phyloP scores from a whole-genome alignment of 768 basidiomycete genomes.

The Termitomyces titanicus region DNA sequence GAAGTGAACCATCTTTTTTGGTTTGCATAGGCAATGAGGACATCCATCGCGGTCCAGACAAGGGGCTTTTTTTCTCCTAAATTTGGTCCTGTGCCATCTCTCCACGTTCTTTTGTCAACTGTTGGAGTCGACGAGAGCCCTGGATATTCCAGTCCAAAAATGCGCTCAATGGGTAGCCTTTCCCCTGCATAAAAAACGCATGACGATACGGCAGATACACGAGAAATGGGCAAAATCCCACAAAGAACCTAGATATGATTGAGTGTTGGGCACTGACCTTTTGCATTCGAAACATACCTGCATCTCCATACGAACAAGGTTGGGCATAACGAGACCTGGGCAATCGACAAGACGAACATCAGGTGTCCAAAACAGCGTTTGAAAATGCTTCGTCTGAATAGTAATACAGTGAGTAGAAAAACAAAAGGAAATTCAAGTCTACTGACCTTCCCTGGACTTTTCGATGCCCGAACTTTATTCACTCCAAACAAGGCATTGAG shows the following conservation, averaged over 20 bases:
- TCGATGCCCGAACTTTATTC: slow-evolving; percentile 75
- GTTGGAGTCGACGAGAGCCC: slow-evolving; percentile 26
- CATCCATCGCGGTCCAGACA: slow-evolving; percentile 83
- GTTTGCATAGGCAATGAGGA: slow-evolving; percentile 74
- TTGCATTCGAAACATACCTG: slow-evolving; percentile 44
- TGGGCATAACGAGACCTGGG: slow-evolving; percentile 92
- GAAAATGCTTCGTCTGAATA: slow-evolving; percentile 86
- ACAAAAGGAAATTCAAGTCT: not conserved
- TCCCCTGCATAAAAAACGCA: slow-evolving; percentile 71
- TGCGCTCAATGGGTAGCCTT: slow-evolving; percentile 73
- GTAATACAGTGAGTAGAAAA: not conserved
- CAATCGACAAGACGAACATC: slow-evolving; percentile 92
- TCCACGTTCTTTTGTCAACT: slow-evolving; percentile 79
- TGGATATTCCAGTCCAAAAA: slow-evolving; percentile 60
- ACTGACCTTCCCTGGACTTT: slow-evolving; percentile 79
- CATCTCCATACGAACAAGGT: slow-evolving; percentile 75
- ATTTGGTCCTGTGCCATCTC: slow-evolving; percentile 40
- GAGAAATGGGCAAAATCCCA: slow-evolving; percentile 76
- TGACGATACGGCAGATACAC: slow-evolving; percentile 78
- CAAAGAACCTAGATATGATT: slow-evolving; percentile 49
- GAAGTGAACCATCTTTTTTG: slow-evolving; percentile 86
- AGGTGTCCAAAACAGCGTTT: slow-evolving; percentile 86
- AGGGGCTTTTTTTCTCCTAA: slow-evolving; percentile 14
- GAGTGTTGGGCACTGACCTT: slow-evolving; percentile 1
- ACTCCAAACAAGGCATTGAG: slow-evolving; percentile 88